Percentiles rank a stretch among this genome's conserved stretches.
Conservation (phyloP, 129 eudicot genomes). For the Rutidosis leptorrhynchoides region DNA sequence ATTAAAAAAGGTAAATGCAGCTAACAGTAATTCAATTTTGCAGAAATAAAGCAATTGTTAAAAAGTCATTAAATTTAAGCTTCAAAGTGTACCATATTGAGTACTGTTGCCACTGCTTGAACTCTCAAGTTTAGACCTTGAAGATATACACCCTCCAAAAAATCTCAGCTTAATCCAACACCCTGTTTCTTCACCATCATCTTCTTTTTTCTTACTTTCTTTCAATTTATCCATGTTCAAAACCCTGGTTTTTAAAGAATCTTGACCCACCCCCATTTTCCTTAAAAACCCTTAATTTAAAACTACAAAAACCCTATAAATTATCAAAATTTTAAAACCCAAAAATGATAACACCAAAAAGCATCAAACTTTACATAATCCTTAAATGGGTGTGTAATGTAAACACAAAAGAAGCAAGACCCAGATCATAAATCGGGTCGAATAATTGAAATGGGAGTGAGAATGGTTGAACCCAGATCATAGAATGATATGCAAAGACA, state of each 20-base stretch:
- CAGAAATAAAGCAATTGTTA: background rate
- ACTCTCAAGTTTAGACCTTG: slow-evolving; percentile 65
- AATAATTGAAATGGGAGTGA: background rate
- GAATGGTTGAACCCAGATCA: slow-evolving; percentile 25
- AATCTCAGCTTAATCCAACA: slow-evolving; percentile 68
- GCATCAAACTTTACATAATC: background rate
- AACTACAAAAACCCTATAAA: slow-evolving; percentile 27
- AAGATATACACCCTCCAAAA: slow-evolving; percentile 58
- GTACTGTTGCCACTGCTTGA: slow-evolving; percentile 56
- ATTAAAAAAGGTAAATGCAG: background rate
- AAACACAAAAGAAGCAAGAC: background rate
- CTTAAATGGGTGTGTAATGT: slow-evolving; percentile 8
- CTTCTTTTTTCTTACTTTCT: slow-evolving; percentile 43
- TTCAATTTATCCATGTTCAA: slow-evolving; percentile 34
- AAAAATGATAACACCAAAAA: background rate
- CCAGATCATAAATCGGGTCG: slow-evolving; percentile 31
- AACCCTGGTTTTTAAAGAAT: slow-evolving; percentile 37
- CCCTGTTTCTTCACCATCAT: slow-evolving; percentile 36
- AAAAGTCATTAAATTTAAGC: background rate
- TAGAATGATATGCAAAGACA: slow-evolving; percentile 38
- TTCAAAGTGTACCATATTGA: slow-evolving; percentile 44
- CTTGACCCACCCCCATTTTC: slow-evolving; percentile 56
- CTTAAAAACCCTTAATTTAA: slow-evolving; percentile 8
- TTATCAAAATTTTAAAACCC: slow-evolving; percentile 13
- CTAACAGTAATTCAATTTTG: slow-evolving; percentile 2